These are phyloP conservation scores for Spinacia oleracea DNA, from an alignment of 179 eudicot species.

Conservation along the genomic window DNA sequence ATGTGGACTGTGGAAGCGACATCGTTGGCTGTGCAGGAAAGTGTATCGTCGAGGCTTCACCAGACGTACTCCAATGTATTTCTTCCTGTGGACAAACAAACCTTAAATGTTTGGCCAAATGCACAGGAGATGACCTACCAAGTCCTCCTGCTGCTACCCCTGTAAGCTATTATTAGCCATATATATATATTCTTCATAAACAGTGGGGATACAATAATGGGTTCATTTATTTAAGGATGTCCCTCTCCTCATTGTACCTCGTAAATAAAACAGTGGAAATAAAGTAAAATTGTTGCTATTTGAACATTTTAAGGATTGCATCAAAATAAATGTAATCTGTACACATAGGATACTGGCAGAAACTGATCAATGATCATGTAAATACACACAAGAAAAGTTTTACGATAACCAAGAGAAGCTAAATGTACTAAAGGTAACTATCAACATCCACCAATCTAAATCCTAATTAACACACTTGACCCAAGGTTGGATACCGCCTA, in stretches of 20 bases:
- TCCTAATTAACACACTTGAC: constrained; percentile 12
- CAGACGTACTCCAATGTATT: constrained; percentile 9
- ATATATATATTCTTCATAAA: not conserved
- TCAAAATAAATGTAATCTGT: not conserved
- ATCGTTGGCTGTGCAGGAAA: constrained; percentile 18
- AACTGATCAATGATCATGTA: not conserved
- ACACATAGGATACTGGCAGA: not conserved
- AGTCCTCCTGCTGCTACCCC: not conserved
- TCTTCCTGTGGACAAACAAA: constrained; percentile 11
- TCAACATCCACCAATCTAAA: not conserved
- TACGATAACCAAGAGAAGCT: not conserved
- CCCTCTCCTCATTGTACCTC: not conserved
- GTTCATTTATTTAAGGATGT: not conserved
- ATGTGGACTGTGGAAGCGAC: constrained; percentile 1
- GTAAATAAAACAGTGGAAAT: not conserved
- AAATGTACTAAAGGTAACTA: not conserved
- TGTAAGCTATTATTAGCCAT: not conserved
- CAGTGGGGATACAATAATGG: not conserved
- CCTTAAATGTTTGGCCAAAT: constrained; percentile 7
- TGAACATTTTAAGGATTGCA: too few relatives aligned
- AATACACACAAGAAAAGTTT: not conserved
- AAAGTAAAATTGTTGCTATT: too few relatives aligned
- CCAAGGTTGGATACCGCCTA: not conserved
- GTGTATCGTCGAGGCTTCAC: not conserved
- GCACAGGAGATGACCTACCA: not conserved